A percentile compares a stretch with the other conserved stretches of the same genome.
Conservation (phyloP, 2,329 filamentous ascomycete genomes). For the Tolypocladium inflatum region DNA sequence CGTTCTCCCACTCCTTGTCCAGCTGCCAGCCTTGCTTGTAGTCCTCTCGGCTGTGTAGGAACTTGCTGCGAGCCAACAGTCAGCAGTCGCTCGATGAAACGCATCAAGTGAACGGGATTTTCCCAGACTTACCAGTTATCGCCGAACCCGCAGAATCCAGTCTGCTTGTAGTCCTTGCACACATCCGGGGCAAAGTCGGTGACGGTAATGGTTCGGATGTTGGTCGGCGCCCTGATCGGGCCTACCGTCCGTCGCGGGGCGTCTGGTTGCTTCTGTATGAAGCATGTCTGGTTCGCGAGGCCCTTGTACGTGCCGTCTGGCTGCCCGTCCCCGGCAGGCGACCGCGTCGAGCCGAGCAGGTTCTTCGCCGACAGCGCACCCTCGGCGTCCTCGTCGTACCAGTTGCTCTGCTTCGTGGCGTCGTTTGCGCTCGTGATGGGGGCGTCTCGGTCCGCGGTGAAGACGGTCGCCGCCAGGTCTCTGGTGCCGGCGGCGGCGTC, state of each 20-base stretch:
- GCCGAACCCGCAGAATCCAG: constrained; percentile 35
- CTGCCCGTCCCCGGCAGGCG: constrained; percentile 20
- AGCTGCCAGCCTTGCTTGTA: constrained; percentile 93
- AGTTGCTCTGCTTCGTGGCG: constrained; percentile 81
- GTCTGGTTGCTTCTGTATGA: constrained; percentile 74
- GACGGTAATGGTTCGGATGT: constrained; percentile 81
- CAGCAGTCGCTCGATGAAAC: not conserved
- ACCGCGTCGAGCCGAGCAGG: constrained; percentile 47
- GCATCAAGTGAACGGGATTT: constrained; percentile 21
- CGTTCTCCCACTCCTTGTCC: constrained; percentile 86
- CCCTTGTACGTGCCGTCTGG: constrained; percentile 69
- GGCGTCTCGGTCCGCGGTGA: constrained; percentile 51
- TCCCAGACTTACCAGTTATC: constrained; percentile 29
- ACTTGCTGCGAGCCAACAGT: constrained; percentile 40
- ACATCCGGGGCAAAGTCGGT: constrained; percentile 89
- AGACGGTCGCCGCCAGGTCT: constrained; percentile 42
- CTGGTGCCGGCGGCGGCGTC: constrained; percentile 22
- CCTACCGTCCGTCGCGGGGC: constrained; percentile 63
- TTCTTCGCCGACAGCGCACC: constrained; percentile 39
- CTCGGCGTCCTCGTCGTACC: constrained; percentile 68
- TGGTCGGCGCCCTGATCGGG: constrained; percentile 79
- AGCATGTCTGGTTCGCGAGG: constrained; percentile 59
- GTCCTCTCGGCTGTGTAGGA: constrained; percentile 65
- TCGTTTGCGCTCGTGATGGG: constrained; percentile 65
- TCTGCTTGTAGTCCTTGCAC: constrained; percentile 90